phyloP scores from a whole-genome alignment of 1,284 basidiomycete species.

The Acaromyces ingoldii region DNA sequence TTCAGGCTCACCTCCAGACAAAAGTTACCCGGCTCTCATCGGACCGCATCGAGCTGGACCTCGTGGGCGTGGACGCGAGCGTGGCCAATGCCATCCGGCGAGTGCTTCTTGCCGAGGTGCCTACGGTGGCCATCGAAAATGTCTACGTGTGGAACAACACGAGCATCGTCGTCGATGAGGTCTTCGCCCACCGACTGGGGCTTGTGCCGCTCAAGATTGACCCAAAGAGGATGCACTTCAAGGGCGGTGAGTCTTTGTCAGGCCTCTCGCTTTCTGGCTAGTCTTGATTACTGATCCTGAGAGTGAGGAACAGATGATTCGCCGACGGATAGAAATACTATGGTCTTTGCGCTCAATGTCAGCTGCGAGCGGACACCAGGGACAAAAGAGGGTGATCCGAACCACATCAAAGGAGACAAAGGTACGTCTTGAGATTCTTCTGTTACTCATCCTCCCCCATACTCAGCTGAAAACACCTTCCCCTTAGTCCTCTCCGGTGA shows the following conservation, averaged over 20 bases:
- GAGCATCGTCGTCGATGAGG: constrained; percentile 87
- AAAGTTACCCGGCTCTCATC: constrained; percentile 38
- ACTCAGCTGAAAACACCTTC: background rate
- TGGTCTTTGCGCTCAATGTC: constrained; percentile 77
- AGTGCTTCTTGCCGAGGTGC: constrained; percentile 83
- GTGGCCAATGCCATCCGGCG: constrained; percentile 91
- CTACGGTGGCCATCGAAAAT: constrained; percentile 81
- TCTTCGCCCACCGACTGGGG: constrained; percentile 83
- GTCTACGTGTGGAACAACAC: constrained; percentile 96
- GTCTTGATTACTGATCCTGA: no score
- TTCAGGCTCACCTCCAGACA: constrained; percentile 26
- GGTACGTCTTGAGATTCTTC: background rate
- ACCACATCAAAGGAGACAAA: constrained; percentile 26
- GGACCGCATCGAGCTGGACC: constrained; percentile 74
- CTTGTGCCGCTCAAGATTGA: constrained; percentile 84
- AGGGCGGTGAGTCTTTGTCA: no score
- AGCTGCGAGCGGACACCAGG: constrained; percentile 64
- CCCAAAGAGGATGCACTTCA: constrained; percentile 58
- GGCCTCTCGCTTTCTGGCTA: no score
- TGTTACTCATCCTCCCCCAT: background rate
- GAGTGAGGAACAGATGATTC: constrained; percentile 54
- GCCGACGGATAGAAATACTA: constrained; percentile 77
- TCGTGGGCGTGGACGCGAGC: constrained; percentile 90
- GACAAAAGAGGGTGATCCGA: constrained; percentile 56
- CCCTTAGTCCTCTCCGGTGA: constrained; percentile 68